These are phyloP conservation scores for Penicillium fimorum DNA, from an alignment of 495 filamentous ascomycete genomes.

Conservation along the genomic window DNA sequence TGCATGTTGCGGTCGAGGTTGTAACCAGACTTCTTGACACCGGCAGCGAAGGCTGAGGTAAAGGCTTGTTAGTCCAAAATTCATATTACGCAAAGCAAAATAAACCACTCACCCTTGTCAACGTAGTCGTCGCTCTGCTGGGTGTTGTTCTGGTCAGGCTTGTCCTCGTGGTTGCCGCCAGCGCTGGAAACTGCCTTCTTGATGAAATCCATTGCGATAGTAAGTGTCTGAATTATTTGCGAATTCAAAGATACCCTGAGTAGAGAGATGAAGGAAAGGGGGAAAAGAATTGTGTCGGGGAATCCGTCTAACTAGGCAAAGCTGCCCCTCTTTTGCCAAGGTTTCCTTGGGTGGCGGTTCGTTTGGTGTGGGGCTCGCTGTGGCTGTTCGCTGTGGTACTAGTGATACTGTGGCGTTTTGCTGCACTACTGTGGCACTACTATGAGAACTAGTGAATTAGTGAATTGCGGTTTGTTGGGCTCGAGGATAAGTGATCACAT, in stretches of 20 bases:
- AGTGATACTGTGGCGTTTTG: not conserved
- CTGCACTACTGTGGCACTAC: not conserved
- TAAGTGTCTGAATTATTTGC: not conserved
- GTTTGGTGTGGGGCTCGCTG: too few species aligned
- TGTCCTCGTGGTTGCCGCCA: not conserved
- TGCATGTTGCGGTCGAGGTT: slow-evolving; percentile 6
- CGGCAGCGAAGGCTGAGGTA: slow-evolving; percentile 4
- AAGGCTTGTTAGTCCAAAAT: not conserved
- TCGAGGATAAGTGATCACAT: not conserved
- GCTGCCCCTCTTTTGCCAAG: slow-evolving; percentile 4
- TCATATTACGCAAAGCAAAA: not conserved
- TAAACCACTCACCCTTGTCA: slow-evolving; percentile 5
- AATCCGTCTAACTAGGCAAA: not conserved
- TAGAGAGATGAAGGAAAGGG: not conserved
- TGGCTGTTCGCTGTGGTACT: too few species aligned
- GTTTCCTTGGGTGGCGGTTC: not conserved
- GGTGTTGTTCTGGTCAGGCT: not conserved
- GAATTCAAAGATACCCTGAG: not conserved
- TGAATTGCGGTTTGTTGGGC: not conserved
- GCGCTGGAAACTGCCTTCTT: slow-evolving; percentile 5
- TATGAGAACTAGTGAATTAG: too few species aligned
- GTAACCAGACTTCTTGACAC: slow-evolving; percentile 10
- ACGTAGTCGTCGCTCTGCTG: slow-evolving; percentile 8
- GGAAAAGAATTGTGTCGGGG: not conserved
- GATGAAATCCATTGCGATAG: slow-evolving; percentile 10